Base-by-base conservation (phyloP, 129 eudicot genomes). In the Erigeron canadensis region DNA sequence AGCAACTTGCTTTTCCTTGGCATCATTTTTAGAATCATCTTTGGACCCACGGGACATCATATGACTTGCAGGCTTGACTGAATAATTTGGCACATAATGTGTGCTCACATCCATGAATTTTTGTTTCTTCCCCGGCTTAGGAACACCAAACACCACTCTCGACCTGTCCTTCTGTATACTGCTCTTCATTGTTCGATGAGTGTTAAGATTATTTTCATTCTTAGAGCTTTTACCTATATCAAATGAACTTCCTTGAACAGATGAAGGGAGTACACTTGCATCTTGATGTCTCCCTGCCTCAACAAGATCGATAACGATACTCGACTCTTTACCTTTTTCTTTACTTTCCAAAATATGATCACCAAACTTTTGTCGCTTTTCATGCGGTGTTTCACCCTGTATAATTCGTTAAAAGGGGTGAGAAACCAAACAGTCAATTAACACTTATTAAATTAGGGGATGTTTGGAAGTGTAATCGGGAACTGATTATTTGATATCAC, bases 81-180 rank as follows among this genome's bases (percentile, higher is more conserved):
- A 63, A 75, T 84, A 89, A 74, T 66, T 73, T 37, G 80, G 18
- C 75, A 72, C 83, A 66, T 75, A 83, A 73, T 90, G 97, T 56
- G 85, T 87, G 87, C 97, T 87, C 37, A 94, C 96, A 40, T 95
- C 95, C 97, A 95, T 90, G 53, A 95, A 95, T 64, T 95, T 95
- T 50, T 90, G 85, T 45, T 88, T 95, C 83, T 95, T 95, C 47
- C 99, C 99, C 41, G 97, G 99, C 53, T 84, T 88, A 40, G 99
- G 99, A 76, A 95, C 94, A 62, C 99, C 99, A 74, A 90, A 86
- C 73, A 89, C 76, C 40, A 88, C 93, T 70, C 89, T 80, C n/a
- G 96, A 84, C 12, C 89, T 85, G 74, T 84, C 96, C 71, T 88
- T 95, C 67, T 84, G 94, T 60, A 77, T 65, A 63, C 83, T 84